phyloP scores from a whole-genome alignment of 1,284 basidiomycete species.

The Rhodotorula glutinis region DNA sequence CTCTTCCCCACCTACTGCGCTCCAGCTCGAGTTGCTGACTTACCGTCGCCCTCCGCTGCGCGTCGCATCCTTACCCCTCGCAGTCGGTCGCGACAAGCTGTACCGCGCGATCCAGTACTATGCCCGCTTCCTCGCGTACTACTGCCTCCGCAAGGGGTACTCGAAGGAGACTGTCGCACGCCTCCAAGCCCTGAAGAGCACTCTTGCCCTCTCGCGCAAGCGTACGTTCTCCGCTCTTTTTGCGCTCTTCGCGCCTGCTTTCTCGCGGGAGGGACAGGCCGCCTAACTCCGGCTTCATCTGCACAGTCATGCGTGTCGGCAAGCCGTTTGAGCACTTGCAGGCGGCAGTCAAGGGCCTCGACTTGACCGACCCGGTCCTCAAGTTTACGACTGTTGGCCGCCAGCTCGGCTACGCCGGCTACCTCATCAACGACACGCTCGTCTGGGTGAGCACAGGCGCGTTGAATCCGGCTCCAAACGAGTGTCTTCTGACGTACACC shows the following conservation, averaged over 20 bases:
- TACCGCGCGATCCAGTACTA: constrained; percentile 87
- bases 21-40: too few relatives aligned
- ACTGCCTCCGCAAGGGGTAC: constrained; percentile 48
- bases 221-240: constrained; percentile 41
- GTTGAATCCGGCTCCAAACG: fast-evolving
- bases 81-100: constrained; percentile 81
- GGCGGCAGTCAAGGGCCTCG: constrained; percentile 69
- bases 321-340: constrained; percentile 95
- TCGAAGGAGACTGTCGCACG: constrained; percentile 50
- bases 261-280: too few relatives aligned
- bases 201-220: constrained; percentile 51
- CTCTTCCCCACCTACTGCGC: too few relatives aligned
- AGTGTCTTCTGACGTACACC: not conserved
- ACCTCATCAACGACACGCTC: constrained; percentile 74
- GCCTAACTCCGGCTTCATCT: not conserved
- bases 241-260: too few relatives aligned
- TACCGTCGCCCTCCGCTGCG: not conserved
- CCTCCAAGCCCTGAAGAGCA: constrained; percentile 50
- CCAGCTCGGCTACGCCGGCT: constrained; percentile 88
- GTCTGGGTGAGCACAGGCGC: constrained; percentile 65
- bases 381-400: constrained; percentile 75
- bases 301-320: constrained; percentile 82
- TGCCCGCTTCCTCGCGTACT: constrained; percentile 85
- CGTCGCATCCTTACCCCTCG: not conserved
- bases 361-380: constrained; percentile 59